Conservation (phyloP, 78 protist genomes). For the Dictyostelium citrinum region DNA sequence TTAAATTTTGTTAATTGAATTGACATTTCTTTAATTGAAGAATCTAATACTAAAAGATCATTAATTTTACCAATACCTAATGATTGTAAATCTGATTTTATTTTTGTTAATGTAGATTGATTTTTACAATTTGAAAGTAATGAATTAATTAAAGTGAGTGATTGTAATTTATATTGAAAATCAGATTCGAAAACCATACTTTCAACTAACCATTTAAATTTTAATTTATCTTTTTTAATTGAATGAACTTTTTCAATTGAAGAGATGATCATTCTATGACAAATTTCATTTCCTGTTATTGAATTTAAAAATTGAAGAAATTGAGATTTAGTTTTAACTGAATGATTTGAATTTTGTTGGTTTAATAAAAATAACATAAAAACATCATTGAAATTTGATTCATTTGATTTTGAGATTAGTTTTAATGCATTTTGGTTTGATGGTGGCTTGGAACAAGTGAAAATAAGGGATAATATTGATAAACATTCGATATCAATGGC, state of each 20-base stretch:
- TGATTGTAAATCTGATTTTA: constrained; percentile 3
- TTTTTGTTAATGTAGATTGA: neutral
- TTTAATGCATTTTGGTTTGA: constrained; percentile 12
- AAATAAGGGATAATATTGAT: neutral
- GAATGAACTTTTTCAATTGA: constrained; percentile 47
- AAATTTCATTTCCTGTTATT: neutral
- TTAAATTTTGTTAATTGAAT: constrained; percentile 14
- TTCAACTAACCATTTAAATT: constrained; percentile 64
- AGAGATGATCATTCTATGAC: neutral
- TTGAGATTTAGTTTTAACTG: neutral
- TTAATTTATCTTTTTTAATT: neutral
- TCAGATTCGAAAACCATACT: constrained; percentile 5
- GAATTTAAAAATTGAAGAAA: neutral
- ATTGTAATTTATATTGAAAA: constrained; percentile 1
- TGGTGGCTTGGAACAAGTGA: neutral
- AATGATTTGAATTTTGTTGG: constrained; percentile 19
- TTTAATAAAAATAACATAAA: neutral
- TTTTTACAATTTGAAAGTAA: neutral
- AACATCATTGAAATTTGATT: neutral
- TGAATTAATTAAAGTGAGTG: constrained; percentile 3
- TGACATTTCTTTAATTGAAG: neutral
- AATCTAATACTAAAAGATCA: neutral
- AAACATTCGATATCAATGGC: constrained; percentile 12
- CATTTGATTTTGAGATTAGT: neutral
- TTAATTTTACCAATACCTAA: neutral